Conservation (phyloP, 345 rosid genomes). For the Eucalyptus polybractea region DNA sequence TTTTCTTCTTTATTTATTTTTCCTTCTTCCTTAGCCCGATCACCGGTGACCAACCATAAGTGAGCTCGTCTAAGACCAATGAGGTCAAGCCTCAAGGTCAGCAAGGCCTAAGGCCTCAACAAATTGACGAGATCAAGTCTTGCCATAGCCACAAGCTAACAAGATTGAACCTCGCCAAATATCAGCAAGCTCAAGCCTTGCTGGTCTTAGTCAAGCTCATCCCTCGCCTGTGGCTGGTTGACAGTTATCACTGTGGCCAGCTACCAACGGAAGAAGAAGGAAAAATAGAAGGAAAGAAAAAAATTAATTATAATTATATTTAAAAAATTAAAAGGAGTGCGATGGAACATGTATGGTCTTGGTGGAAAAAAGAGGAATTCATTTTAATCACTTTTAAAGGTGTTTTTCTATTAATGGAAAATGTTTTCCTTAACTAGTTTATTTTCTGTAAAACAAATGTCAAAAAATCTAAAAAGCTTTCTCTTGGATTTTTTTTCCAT, state of each 20-base stretch:
- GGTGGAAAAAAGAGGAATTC: background rate
- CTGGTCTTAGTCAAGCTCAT: background rate
- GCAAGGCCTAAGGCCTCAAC: background rate
- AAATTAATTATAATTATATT: no score
- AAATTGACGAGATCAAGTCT: background rate
- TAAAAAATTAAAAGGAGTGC: background rate
- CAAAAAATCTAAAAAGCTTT: no score
- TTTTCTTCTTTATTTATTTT: no score
- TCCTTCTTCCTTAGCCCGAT: no score
- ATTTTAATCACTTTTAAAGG: no score
- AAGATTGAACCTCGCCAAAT: background rate
- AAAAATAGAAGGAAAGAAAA: no score
- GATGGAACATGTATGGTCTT: background rate
- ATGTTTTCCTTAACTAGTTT: no score
- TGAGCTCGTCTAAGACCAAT: background rate
- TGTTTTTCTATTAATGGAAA: background rate
- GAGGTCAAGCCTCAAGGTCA: background rate
- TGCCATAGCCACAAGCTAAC: background rate
- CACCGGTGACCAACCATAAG: accelerated
- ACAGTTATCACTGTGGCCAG: accelerated
- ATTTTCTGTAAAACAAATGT: no score
- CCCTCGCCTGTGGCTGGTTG: accelerated
- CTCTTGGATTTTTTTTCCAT: background rate
- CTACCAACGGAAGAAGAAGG: background rate
- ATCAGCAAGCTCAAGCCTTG: background rate